Evolutionary conservation across 345 rosid genomes (phyloP).

Genomic region (Orychophragmus violaceus): DNA sequence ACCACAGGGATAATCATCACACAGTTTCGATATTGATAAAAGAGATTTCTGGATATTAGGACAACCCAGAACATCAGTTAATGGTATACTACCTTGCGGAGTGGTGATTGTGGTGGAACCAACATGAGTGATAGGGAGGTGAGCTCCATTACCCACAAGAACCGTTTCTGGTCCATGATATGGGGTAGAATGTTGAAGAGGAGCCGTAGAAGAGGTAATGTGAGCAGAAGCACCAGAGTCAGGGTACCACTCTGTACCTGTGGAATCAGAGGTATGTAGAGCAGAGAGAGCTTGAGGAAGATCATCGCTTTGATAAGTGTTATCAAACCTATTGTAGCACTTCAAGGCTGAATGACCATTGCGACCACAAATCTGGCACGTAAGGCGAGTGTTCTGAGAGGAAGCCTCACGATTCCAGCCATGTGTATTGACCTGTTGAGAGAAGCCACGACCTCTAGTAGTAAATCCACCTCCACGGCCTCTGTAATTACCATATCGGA

Average conservation of each 20-base stretch:
- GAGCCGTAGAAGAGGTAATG: neutral
- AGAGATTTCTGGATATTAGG: neutral
- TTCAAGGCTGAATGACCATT: neutral
- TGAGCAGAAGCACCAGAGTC: neutral
- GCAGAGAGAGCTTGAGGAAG: neutral
- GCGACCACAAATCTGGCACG: neutral
- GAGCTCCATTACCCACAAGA: neutral
- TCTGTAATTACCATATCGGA: neutral
- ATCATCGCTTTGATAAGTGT: neutral
- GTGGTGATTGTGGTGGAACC: neutral
- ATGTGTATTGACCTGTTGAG: neutral
- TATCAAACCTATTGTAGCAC: neutral
- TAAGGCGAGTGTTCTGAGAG: neutral
- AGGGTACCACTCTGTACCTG: neutral
- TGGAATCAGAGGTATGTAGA: neutral
- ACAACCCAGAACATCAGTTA: neutral
- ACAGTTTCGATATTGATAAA: neutral
- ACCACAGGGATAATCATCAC: neutral
- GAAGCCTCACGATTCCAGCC: neutral
- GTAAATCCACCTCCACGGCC: neutral
- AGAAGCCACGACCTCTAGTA: neutral
- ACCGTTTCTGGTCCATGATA: neutral
- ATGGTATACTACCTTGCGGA: neutral
- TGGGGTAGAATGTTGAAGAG: neutral
- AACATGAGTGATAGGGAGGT: neutral